A percentile compares a stretch with the other conserved stretches of the same genome.
Evolutionary conservation across 1,284 basidiomycete species (phyloP).

Genomic region (Inonotus hispidus): DNA sequence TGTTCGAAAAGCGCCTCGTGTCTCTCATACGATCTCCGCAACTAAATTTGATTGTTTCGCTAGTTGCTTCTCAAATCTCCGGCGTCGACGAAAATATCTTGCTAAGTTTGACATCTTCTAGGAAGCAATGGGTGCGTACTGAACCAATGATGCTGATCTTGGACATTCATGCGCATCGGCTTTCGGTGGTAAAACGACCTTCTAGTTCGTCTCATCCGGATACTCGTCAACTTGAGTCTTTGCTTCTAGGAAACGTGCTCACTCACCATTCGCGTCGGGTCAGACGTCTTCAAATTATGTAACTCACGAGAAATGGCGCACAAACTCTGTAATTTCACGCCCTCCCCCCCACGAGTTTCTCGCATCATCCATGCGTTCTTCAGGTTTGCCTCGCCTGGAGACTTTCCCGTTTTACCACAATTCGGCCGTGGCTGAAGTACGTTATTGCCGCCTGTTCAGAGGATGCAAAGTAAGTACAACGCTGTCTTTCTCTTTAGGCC

Average conservation of each 20-base stretch:
- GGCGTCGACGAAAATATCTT: background rate
- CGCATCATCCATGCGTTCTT: background rate
- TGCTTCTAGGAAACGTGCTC: background rate
- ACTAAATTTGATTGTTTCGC: background rate
- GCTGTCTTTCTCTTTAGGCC: too few relatives aligned
- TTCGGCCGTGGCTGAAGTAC: too few relatives aligned
- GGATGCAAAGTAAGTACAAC: too few relatives aligned
- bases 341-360: background rate
- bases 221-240: background rate
- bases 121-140: background rate
- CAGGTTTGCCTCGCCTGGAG: background rate
- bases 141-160: background rate
- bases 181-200: background rate
- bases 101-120: background rate
- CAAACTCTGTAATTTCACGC: background rate
- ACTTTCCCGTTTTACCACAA: too few relatives aligned
- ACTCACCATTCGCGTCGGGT: background rate
- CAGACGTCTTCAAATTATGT: background rate
- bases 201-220: background rate
- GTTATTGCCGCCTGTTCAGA: too few relatives aligned
- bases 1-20: too few relatives aligned
- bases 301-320: background rate
- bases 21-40: background rate
- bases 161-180: background rate
- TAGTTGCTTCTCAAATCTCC: conserved; percentile 1